A percentile compares a stretch with the other conserved stretches of the same genome.
Evolutionary conservation across 148 eudicot species (phyloP).

Genomic region (Limonium bicolor): DNA sequence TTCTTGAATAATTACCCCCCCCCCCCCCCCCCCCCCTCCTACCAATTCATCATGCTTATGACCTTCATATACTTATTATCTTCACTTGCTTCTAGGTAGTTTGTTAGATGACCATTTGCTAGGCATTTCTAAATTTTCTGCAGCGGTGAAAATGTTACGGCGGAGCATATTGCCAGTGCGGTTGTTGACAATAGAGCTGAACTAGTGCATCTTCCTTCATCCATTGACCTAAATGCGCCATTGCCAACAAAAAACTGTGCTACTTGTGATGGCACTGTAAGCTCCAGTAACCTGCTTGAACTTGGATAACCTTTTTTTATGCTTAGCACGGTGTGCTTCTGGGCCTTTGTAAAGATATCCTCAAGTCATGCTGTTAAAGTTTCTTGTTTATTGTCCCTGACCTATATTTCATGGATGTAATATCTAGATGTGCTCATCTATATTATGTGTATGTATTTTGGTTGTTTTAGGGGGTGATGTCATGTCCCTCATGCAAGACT

Average conservation of each 20-base stretch:
- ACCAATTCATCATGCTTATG: too few relatives aligned
- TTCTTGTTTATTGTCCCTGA: neutral
- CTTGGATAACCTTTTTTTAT: neutral
- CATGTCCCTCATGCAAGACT: constrained; percentile 75
- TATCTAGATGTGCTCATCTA: neutral
- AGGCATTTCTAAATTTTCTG: constrained; percentile 2
- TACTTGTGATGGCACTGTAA: constrained; percentile 77
- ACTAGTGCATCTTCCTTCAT: constrained; percentile 63
- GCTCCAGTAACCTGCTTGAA: too few relatives aligned
- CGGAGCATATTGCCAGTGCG: constrained; percentile 62
- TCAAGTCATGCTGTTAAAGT: neutral
- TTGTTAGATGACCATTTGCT: too few relatives aligned
- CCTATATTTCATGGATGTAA: neutral
- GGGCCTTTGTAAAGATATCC: too few relatives aligned
- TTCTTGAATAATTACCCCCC: too few relatives aligned
- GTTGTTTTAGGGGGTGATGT: constrained; percentile 77
- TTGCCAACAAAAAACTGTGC: constrained; percentile 84
- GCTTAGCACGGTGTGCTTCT: too few relatives aligned
- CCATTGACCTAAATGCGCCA: constrained; percentile 48
- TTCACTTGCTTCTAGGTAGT: too few relatives aligned
- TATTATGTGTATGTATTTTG: neutral
- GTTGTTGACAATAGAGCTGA: constrained; percentile 78
- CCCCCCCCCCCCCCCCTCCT: too few relatives aligned
- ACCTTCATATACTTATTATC: too few relatives aligned
- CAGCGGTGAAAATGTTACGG: constrained; percentile 93